These are phyloP conservation scores for Saccharomyces hybrid DNA, from an alignment of 1,139 yeast genomes.

Conservation along the genomic window DNA sequence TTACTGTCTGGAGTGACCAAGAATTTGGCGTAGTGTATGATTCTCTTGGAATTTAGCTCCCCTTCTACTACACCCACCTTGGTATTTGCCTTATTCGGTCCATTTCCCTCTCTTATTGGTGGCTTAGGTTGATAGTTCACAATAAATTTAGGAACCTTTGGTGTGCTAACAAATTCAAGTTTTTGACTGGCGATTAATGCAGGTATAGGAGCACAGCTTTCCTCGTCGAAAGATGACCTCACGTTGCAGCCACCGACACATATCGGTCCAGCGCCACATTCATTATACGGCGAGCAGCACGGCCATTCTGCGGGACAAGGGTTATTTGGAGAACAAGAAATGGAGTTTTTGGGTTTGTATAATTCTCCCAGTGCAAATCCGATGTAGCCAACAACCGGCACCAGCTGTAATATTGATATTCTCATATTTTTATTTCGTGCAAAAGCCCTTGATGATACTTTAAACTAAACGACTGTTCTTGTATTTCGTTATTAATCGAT, in stretches of 20 bases:
- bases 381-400: neutral
- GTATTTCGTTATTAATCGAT: neutral
- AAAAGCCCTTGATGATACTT: neutral
- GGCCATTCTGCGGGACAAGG: conserved; percentile 66
- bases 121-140: neutral
- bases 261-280: conserved; percentile 74
- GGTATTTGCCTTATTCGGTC: conserved; percentile 2
- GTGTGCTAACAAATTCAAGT: conserved; percentile 9
- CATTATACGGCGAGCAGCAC: conserved; percentile 78
- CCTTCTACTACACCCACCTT: neutral
- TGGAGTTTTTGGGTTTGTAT: conserved; percentile 21
- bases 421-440: neutral
- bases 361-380: conserved; percentile 8
- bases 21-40: conserved; percentile 23
- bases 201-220: conserved; percentile 57
- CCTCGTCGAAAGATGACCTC: conserved; percentile 49
- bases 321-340: conserved; percentile 42
- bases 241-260: conserved; percentile 84
- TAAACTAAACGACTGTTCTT: neutral
- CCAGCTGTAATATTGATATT: neutral
- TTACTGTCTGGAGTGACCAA: conserved; percentile 16
- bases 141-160: neutral
- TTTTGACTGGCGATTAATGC: conserved; percentile 32
- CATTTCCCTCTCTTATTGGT: neutral
- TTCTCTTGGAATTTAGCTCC: conserved; percentile 15